Evolutionary conservation across 2,329 filamentous ascomycete species (phyloP).

Genomic region (Beauveria asiatica): DNA sequence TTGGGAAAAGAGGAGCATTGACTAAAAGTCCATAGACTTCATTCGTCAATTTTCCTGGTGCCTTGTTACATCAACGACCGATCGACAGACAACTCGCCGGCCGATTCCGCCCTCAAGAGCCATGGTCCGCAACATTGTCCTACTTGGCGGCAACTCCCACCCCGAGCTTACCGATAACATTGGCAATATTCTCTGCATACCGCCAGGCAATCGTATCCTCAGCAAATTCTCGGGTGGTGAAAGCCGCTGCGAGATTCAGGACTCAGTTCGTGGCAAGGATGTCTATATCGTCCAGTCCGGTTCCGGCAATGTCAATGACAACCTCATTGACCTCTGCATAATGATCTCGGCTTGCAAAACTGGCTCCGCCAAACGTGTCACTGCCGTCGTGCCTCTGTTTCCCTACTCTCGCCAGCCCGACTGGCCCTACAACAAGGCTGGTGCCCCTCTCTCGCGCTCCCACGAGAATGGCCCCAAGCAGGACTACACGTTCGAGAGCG

Average conservation of each 20-base stretch:
- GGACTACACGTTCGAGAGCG: conserved; percentile 84
- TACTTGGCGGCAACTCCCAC: conserved; percentile 90
- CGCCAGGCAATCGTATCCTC: conserved; percentile 74
- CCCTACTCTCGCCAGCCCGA: conserved; percentile 96
- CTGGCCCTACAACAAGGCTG: conserved; percentile 91
- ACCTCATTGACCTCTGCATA: conserved; percentile 93
- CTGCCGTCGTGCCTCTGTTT: conserved; percentile 88
- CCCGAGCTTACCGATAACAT: conserved; percentile 79
- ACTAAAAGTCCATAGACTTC: background rate
- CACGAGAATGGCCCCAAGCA: conserved; percentile 30
- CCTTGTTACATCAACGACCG: background rate
- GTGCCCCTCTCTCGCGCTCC: conserved; percentile 72
- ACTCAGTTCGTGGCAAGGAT: conserved; percentile 95
- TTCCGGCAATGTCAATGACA: conserved; percentile 87
- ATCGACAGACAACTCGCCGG: background rate
- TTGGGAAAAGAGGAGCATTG: background rate
- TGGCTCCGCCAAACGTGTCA: conserved; percentile 85
- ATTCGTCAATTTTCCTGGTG: background rate
- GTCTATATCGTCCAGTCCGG: conserved; percentile 97
- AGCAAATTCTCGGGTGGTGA: conserved; percentile 93
- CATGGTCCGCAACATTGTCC: conserved; percentile 93
- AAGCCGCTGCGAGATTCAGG: conserved; percentile 88
- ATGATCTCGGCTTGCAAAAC: conserved; percentile 98
- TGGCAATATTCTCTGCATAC: conserved; percentile 80
- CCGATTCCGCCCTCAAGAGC: conserved; percentile 17